These are phyloP conservation scores for Alternaria sp. DNA, from an alignment of 2,329 filamentous ascomycete species.

Conservation along the genomic window DNA sequence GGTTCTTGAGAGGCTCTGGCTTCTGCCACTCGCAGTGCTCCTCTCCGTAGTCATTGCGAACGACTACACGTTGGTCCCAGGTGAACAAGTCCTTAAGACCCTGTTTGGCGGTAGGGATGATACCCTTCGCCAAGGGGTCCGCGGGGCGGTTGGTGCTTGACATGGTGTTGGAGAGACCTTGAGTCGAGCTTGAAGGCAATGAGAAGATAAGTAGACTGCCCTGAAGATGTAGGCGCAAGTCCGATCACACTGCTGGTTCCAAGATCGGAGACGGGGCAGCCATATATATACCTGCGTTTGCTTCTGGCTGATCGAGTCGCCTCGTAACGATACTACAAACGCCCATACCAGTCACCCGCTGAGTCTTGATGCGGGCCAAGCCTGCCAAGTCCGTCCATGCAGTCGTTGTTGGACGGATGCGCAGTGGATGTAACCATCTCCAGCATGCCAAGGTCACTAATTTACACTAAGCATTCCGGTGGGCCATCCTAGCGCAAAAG, in stretches of 20 bases:
- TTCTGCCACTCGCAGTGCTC: constrained; percentile 72
- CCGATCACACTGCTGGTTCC: constrained; percentile 25
- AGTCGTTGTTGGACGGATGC: constrained; percentile 27
- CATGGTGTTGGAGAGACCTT: constrained; percentile 32
- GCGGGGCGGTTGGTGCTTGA: constrained; percentile 60
- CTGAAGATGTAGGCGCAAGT: constrained; percentile 24
- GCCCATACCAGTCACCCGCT: constrained; percentile 30
- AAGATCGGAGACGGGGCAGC: constrained; percentile 13
- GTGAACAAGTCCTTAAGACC: constrained; percentile 71
- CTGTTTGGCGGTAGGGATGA: constrained; percentile 71
- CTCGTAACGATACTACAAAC: constrained; percentile 25
- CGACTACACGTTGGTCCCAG: constrained; percentile 77
- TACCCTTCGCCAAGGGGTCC: constrained; percentile 73
- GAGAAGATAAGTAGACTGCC: constrained; percentile 9
- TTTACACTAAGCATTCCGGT: constrained; percentile 37
- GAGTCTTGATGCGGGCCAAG: constrained; percentile 43
- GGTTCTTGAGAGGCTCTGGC: constrained; percentile 73
- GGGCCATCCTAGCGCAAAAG: constrained; percentile 18
- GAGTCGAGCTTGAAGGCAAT: constrained; percentile 14
- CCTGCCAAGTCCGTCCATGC: constrained; percentile 40
- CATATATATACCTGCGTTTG: constrained; percentile 31
- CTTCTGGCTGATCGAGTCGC: constrained; percentile 17
- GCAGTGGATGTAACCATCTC: constrained; percentile 35
- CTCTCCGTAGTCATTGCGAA: constrained; percentile 72
- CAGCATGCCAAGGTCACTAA: constrained; percentile 37